Base-by-base conservation (phyloP, 805 yeast genomes). In the Starmerella asiatica region DNA sequence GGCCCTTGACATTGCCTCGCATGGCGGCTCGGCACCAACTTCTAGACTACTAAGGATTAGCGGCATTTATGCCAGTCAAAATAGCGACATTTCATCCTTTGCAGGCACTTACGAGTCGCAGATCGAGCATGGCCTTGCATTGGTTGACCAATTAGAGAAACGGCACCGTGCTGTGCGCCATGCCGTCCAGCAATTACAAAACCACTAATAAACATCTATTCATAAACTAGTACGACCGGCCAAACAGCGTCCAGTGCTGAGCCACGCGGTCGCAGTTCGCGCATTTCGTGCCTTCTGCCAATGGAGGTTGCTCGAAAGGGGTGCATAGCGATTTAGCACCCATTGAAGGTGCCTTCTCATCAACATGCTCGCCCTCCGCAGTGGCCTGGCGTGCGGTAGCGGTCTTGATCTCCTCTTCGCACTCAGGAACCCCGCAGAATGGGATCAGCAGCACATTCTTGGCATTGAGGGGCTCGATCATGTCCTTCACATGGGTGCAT, bases 301-400 rank as follows among this genome's bases (percentile, higher is more conserved):
- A 71, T 55, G 66, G 73, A 44, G 94, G 95, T 68, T 88, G 97
- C 29, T 82, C 80, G 57, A 76, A 77, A 50, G 98, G 98, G 61
- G 86, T 86, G 73, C 99, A 91, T 63, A 91, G 71, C 17, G 94
- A 80, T 70, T 91, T 91, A 51, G 99, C 99, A 58, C 99, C 99
- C 99, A 91, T 91, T 38, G 93, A 76, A 59, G 99, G 99, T 19
- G 98, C 84, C 62, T 82, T 80, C 57, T 91, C 97, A 59, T 91
- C 99, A 36, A 69, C 79, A 60, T 81, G 94, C 52, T 75, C 83
- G 21, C 66, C 76, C 50, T 81, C 93, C 47, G 79, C 88, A 51
- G 84, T 80, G 57, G 77, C 74, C 62, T 70, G 76, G 32, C 75
- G 69, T 32, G 93, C 84, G 15, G 82, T 75, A 33, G 83, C 69